These are phyloP conservation scores for Chalciporus sphaerocephalus DNA, from an alignment of 768 basidiomycete genomes.

Conservation along the genomic window DNA sequence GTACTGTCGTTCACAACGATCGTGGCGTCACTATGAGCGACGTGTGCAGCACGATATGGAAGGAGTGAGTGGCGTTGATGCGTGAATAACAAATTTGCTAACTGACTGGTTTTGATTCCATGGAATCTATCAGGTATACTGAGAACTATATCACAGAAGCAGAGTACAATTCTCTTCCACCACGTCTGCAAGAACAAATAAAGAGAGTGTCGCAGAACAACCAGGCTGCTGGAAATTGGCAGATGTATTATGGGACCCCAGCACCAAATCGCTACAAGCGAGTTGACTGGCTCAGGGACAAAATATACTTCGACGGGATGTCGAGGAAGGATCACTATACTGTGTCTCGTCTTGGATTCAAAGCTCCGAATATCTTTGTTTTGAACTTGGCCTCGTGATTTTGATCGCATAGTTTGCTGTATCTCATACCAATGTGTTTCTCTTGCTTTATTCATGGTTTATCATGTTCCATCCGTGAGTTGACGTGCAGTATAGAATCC, in stretches of 20 bases:
- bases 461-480: background rate
- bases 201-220: slow-evolving; percentile 51
- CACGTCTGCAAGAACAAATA: slow-evolving; percentile 67
- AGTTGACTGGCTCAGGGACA: slow-evolving; percentile 75
- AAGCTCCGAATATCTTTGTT: slow-evolving; percentile 75
- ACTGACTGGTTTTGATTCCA: slow-evolving; percentile 5
- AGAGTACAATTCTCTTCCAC: slow-evolving; percentile 57
- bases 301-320: slow-evolving; percentile 65
- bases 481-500: background rate
- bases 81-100: slow-evolving; percentile 1
- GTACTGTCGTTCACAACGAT: slow-evolving; percentile 67
- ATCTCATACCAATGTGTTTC: background rate
- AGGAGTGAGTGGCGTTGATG: slow-evolving; percentile 57
- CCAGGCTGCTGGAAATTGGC: slow-evolving; percentile 35
- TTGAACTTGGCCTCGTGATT: slow-evolving; percentile 55
- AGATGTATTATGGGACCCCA: slow-evolving; percentile 44
- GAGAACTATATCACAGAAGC: slow-evolving; percentile 62
- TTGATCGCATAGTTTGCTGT: slow-evolving; percentile 1
- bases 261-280: slow-evolving; percentile 52
- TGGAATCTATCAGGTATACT: slow-evolving; percentile 55
- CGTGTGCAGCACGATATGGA: slow-evolving; percentile 66
- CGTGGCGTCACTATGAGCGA: slow-evolving; percentile 73
- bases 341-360: slow-evolving; percentile 60
- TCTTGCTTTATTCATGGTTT: slow-evolving; percentile 10
- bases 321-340: slow-evolving; percentile 57